Evolutionary conservation across 352 stramenopile species (phyloP).

Genomic region (Elongisporangium undulatum): DNA sequence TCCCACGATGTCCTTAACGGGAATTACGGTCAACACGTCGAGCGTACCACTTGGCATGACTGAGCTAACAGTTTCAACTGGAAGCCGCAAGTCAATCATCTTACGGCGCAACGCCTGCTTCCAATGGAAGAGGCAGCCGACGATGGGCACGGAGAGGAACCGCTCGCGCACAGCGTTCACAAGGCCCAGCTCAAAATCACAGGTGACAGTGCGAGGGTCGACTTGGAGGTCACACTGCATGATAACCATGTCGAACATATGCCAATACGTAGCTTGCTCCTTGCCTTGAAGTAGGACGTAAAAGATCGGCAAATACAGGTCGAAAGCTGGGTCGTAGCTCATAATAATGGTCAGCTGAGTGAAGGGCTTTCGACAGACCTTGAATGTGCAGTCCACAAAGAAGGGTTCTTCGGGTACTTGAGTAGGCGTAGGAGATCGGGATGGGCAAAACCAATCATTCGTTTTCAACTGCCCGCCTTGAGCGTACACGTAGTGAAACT

Average conservation of each 20-base stretch:
- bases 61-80: neutral
- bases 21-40: slow-evolving; percentile 7
- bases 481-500: too few species aligned
- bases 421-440: too few species aligned
- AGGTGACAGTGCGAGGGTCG: neutral
- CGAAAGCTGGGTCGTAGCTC: neutral
- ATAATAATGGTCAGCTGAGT: neutral
- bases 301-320: neutral
- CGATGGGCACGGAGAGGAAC: neutral
- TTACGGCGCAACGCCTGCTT: slow-evolving; percentile 5
- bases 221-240: neutral
- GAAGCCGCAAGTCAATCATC: slow-evolving; percentile 6
- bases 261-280: neutral
- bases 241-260: neutral
- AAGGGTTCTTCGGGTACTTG: neutral
- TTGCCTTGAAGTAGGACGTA: neutral
- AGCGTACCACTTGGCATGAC: slow-evolving; percentile 3
- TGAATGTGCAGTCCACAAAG: slow-evolving; percentile 1
- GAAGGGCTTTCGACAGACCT: neutral
- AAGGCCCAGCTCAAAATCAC: neutral
- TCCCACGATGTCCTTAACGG: slow-evolving; percentile 2
- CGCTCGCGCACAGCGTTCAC: neutral
- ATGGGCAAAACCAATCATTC: too few species aligned
- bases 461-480: too few species aligned
- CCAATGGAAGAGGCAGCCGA: slow-evolving; percentile 7